Evolutionary conservation across 345 rosid genomes (phyloP).

Genomic region (Eucalyptus tenuipes): DNA sequence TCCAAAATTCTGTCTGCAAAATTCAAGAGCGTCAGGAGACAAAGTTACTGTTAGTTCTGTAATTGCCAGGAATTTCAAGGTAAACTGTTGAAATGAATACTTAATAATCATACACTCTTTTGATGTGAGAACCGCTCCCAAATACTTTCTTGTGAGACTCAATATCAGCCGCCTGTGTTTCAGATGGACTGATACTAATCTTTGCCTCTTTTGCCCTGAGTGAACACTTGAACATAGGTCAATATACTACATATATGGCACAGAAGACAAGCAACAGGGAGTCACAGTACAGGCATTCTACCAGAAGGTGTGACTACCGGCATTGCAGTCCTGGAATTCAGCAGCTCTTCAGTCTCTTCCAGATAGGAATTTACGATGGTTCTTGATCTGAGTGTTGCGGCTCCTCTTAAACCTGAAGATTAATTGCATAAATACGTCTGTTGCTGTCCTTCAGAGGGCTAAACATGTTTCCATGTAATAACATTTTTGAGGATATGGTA

Average conservation of each 20-base stretch:
- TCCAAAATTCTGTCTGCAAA: not conserved
- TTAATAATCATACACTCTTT: not conserved
- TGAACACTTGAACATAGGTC: not conserved
- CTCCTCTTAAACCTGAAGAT: conserved; percentile 7
- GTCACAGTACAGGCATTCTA: not conserved
- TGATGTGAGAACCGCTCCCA: not conserved
- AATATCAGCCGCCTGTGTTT: not conserved
- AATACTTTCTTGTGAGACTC: not conserved
- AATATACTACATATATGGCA: not conserved
- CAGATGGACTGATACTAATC: not conserved
- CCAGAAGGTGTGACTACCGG: not conserved
- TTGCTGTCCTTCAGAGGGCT: not conserved
- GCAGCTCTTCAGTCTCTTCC: not conserved
- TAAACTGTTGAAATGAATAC: not conserved
- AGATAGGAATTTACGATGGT: not conserved
- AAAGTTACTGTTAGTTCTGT: not conserved
- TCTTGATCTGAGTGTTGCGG: conserved; percentile 4
- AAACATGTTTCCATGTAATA: not conserved
- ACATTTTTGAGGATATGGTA: not conserved
- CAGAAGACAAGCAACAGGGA: not conserved
- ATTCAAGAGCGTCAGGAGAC: not conserved
- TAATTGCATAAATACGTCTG: not conserved
- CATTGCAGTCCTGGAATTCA: not conserved
- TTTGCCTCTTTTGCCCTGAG: conserved; percentile 1
- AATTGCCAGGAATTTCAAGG: not conserved